Percentiles rank a stretch among this genome's conserved stretches.
Conservation (phyloP, 106 monocot species). For the Posidonia australis region DNA sequence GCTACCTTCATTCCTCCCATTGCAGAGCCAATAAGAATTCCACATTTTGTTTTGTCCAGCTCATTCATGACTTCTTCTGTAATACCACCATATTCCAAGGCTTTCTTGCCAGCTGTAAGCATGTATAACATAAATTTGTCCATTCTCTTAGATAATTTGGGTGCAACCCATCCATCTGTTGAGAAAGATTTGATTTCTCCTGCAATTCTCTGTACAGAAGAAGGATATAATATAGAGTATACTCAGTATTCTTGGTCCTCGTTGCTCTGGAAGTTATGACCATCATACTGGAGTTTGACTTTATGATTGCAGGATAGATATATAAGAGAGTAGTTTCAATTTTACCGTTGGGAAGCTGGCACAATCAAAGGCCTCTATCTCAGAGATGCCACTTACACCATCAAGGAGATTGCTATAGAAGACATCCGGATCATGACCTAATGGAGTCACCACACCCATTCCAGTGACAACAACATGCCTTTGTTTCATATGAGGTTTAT, state of each 20-base stretch:
- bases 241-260: no score
- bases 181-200: constrained; percentile 78
- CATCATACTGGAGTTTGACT: no score
- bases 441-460: constrained; percentile 84
- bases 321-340: background rate
- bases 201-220: constrained; percentile 52
- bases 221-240: background rate
- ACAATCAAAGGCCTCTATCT: constrained; percentile 90
- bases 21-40: constrained; percentile 68
- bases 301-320: no score
- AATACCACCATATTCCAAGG: constrained; percentile 53
- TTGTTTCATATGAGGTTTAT: constrained; percentile 35
- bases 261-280: no score
- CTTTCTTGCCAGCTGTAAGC: constrained; percentile 73
- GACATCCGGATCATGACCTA: constrained; percentile 79
- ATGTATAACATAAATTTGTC: constrained; percentile 83
- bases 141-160: constrained; percentile 63
- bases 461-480: constrained; percentile 92
- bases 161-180: constrained; percentile 63
- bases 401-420: constrained; percentile 41
- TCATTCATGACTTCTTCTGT: constrained; percentile 47
- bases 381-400: constrained; percentile 43
- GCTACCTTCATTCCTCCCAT: constrained; percentile 84
- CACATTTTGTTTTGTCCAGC: constrained; percentile 61
- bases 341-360: constrained; percentile 62